Evolutionary conservation across 345 rosid genomes (phyloP).

Genomic region (Eucalyptus caleyi): DNA sequence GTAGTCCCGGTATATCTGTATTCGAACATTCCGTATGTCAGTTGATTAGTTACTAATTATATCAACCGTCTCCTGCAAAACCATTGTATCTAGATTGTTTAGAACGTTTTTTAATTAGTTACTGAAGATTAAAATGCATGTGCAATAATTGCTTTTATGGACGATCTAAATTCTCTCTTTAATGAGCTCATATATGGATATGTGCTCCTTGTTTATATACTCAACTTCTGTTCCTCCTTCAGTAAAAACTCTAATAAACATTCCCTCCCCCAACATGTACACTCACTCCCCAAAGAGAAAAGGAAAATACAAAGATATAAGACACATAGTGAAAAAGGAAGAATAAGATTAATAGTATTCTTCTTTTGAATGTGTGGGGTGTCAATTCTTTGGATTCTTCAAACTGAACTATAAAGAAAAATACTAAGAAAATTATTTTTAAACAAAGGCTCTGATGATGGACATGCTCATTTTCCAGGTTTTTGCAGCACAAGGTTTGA

Average conservation of each 20-base stretch:
- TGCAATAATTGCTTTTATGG: background rate
- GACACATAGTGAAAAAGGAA: background rate
- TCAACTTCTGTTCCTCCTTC: background rate
- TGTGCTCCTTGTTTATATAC: background rate
- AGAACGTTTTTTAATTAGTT: background rate
- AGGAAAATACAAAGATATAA: background rate
- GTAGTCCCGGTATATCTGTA: background rate
- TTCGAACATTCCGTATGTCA: background rate
- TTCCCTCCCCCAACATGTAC: background rate
- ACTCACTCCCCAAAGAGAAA: background rate
- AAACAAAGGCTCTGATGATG: background rate
- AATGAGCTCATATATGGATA: background rate
- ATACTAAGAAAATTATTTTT: background rate
- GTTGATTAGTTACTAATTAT: background rate
- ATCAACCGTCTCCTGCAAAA: background rate
- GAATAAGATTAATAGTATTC: background rate
- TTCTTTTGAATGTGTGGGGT: background rate
- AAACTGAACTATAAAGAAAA: background rate
- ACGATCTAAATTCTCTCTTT: background rate
- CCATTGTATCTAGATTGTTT: background rate
- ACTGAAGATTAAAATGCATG: background rate
- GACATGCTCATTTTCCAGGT: slow-evolving; percentile 23
- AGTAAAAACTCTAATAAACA: background rate
- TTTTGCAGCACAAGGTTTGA: slow-evolving; percentile 50
- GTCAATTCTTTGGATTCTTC: background rate